These are phyloP conservation scores for Alternaria sp. DNA, from an alignment of 2,329 filamentous ascomycete species.

Conservation along the genomic window DNA sequence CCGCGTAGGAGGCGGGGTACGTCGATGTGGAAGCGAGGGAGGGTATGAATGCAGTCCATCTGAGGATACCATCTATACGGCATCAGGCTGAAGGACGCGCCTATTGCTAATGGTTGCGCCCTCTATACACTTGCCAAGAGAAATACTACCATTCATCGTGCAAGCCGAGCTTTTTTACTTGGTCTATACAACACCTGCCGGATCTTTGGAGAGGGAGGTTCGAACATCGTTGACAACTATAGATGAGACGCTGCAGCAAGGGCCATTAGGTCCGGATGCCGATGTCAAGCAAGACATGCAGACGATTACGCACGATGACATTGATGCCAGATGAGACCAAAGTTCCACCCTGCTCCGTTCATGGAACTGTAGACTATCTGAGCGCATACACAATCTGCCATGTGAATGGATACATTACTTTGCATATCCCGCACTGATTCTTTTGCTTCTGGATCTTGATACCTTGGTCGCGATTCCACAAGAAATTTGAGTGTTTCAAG, in stretches of 20 bases:
- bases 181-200: neutral
- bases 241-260: neutral
- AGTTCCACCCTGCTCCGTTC: conserved; percentile 1
- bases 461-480: neutral
- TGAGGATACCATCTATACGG: neutral
- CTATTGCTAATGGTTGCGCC: neutral
- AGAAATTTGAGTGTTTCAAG: neutral
- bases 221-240: neutral
- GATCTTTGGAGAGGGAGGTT: neutral
- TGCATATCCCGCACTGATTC: neutral
- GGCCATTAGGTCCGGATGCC: neutral
- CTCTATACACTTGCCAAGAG: conserved; percentile 15
- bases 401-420: neutral
- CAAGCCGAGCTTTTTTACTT: neutral
- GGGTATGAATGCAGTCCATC: neutral
- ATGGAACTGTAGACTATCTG: conserved; percentile 4
- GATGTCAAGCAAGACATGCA: neutral
- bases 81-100: conserved; percentile 15
- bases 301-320: conserved; percentile 2
- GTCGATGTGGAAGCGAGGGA: neutral
- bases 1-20: neutral
- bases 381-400: conserved; percentile 6
- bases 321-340: conserved; percentile 7
- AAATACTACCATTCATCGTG: conserved; percentile 6
- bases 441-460: neutral